Evolutionary conservation across 2,329 filamentous ascomycete genomes (phyloP).

Genomic region (Epicoccum nigrum): DNA sequence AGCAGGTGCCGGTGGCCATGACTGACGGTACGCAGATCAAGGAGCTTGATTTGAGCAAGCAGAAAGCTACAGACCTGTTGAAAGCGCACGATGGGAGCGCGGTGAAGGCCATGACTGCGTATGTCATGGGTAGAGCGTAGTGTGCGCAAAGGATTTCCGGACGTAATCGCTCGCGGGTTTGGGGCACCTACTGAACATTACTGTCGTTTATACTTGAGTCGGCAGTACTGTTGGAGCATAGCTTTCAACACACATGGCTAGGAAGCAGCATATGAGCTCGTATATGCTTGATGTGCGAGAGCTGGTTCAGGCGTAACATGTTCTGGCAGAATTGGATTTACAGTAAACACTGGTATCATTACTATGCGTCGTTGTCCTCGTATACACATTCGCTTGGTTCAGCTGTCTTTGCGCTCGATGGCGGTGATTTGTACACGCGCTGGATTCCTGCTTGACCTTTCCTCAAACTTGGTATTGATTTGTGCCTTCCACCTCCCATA

Average conservation of each 20-base stretch:
- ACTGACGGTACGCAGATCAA: conserved; percentile 54
- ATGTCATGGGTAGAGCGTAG: conserved; percentile 40
- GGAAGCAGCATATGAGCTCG: too few relatives aligned
- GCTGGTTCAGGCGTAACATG: too few relatives aligned
- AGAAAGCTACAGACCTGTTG: conserved; percentile 76
- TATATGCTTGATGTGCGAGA: too few relatives aligned
- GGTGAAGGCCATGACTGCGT: conserved; percentile 70
- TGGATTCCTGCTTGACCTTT: conserved; percentile 3
- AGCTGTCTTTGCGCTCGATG: background rate
- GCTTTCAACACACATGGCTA: too few relatives aligned
- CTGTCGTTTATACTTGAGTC: too few relatives aligned
- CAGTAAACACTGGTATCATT: background rate
- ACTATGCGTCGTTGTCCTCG: background rate
- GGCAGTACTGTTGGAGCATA: too few relatives aligned
- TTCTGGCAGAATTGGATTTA: too few relatives aligned
- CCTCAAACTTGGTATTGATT: conserved; percentile 25
- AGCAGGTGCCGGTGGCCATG: background rate
- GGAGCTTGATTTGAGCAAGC: conserved; percentile 73
- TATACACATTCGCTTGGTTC: background rate
- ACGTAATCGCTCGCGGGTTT: too few relatives aligned
- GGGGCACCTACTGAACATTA: too few relatives aligned
- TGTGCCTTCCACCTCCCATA: conserved; percentile 33
- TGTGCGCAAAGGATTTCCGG: too few relatives aligned
- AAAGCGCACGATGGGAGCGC: conserved; percentile 73
- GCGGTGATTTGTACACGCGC: background rate